Evolutionary conservation across 257 asterid species (phyloP).

Genomic region (Leonotis leonurus): DNA sequence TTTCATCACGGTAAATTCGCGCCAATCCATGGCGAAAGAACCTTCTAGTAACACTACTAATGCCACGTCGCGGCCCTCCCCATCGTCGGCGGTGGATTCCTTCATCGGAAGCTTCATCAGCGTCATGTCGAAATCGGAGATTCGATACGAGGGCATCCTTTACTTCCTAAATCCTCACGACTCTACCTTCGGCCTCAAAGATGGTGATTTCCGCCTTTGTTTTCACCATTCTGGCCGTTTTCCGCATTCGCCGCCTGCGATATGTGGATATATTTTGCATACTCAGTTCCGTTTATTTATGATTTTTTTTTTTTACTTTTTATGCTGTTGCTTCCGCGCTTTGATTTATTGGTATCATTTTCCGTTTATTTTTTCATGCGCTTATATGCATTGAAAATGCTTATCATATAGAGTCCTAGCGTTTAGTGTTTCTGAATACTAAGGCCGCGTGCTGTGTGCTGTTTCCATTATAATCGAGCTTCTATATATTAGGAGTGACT

Average conservation of each 20-base stretch:
- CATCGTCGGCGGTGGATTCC: conserved; percentile 49
- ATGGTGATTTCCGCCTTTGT: conserved; percentile 29
- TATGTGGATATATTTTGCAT: background rate
- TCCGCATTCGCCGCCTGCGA: background rate
- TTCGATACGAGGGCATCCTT: conserved; percentile 74
- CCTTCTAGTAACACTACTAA: conserved; percentile 24
- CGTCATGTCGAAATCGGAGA: conserved; percentile 65
- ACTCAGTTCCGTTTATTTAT: background rate
- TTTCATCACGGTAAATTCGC: background rate
- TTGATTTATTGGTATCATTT: background rate
- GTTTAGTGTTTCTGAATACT: background rate
- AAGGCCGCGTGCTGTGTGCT: background rate
- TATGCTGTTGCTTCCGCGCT: background rate
- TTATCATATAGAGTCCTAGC: background rate
- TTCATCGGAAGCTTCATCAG: conserved; percentile 71
- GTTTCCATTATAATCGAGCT: background rate
- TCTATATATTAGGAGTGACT: background rate
- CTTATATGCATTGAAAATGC: background rate
- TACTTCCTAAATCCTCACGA: conserved; percentile 57
- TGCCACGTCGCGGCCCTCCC: conserved; percentile 29
- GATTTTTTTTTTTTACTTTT: background rate
- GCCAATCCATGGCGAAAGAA: conserved; percentile 38
- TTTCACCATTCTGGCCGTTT: background rate
- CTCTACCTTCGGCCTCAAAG: conserved; percentile 65
- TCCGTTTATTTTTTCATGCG: background rate